Conservation (phyloP, 352 stramenopile genomes). For the Phytophthora pisi region DNA sequence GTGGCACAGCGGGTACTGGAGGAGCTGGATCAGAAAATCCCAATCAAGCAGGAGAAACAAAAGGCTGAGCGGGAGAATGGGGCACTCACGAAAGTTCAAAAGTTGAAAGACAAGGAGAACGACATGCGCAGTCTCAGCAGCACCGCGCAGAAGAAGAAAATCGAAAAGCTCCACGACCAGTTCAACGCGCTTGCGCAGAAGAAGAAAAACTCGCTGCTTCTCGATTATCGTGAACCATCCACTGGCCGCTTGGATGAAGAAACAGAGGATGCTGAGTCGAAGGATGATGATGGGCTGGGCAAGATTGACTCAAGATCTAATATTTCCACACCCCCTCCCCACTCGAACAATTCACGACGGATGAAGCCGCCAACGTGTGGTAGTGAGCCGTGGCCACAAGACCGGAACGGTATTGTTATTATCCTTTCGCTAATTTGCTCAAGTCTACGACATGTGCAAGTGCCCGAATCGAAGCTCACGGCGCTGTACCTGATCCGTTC, state of each 20-base stretch:
- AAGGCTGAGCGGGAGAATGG: constrained; percentile 42
- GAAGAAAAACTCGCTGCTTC: constrained; percentile 73
- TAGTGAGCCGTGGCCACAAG: constrained; percentile 46
- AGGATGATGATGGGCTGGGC: constrained; percentile 35
- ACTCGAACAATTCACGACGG: constrained; percentile 30
- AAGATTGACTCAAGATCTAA: constrained; percentile 22
- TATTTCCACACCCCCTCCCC: constrained; percentile 19
- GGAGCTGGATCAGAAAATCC: constrained; percentile 58
- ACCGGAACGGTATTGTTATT: constrained; percentile 88
- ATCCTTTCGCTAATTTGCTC: constrained; percentile 87
- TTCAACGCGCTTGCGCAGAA: constrained; percentile 80
- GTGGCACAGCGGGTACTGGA: constrained; percentile 80
- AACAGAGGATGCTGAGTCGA: constrained; percentile 22
- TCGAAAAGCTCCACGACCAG: constrained; percentile 83
- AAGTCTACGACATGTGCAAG: constrained; percentile 82
- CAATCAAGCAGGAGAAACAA: constrained; percentile 50
- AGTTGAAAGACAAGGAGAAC: constrained; percentile 72
- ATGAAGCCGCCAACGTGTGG: constrained; percentile 29
- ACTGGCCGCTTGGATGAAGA: constrained; percentile 37
- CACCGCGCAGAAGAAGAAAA: constrained; percentile 84
- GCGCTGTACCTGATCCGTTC: constrained; percentile 93
- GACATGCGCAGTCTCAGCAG: constrained; percentile 73
- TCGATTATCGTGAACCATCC: constrained; percentile 54
- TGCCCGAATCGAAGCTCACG: constrained; percentile 88
- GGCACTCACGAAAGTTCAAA: constrained; percentile 51